Base-by-base conservation (phyloP, 768 basidiomycete genomes). In the Neoboletus brunneissimus region DNA sequence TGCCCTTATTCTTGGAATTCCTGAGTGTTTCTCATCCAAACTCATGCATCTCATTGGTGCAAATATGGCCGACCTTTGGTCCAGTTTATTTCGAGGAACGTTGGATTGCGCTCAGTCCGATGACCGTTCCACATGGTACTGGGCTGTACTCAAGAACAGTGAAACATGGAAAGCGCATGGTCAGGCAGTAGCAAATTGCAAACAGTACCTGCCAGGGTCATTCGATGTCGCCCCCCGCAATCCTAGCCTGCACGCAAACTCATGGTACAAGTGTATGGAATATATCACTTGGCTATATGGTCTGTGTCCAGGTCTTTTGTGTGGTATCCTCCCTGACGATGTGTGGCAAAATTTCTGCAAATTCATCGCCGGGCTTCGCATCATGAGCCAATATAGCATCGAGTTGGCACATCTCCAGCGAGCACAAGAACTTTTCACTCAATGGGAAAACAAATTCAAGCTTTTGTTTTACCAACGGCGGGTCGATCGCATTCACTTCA, bases 321-420 rank as follows among this genome's bases (percentile, higher is more conserved):
- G 7, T 37, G 6, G 7, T 18, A 16, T 37, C 7, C 15, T 37
- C 9, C 15, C 37, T 7, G 7, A 18, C 37, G 18, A 37, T 37
- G 16, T 16, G 0, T 37, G 37, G 37, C 15, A 18, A 5, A 37
- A 37, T 18, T 37, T 38, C 8, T 55, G 57, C 48, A 58, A 55
- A 16, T 55, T 55, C 20, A 23, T 35, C 2, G 35, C n/a, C 3
- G 35, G 9, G 0, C 53, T 58, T 11, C 37, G 3, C 0, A 55
- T 54, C 13, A 54, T 58, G 43, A 11, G 13, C 1, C 53, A 58
- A 2, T 46, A 58, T 7, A 0, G 0, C 7, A 40, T 40, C 18
- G 8, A 1, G 4, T n/a, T 5, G 2, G 0, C 37, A 0, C 37
- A 2, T 0, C 1, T 40, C 10, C 18, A n/a, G 4, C 0, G 4